These are phyloP conservation scores for Capronia epimyces DNA, from an alignment of 2,329 filamentous ascomycete genomes.

Conservation along the genomic window DNA sequence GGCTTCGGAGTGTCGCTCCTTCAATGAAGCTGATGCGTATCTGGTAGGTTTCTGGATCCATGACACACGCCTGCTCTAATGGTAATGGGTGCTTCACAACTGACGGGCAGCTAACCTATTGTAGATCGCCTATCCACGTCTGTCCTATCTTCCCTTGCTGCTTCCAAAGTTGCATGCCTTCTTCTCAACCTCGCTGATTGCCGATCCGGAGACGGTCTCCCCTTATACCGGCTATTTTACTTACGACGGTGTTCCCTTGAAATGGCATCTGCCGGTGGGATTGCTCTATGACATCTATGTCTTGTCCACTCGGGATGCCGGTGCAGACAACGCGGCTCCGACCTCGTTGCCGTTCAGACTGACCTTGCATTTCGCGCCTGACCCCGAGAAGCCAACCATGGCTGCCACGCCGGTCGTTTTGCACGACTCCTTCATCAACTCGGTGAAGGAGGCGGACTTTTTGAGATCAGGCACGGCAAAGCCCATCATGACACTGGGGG, in stretches of 20 bases:
- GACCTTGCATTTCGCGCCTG: slow-evolving; percentile 50
- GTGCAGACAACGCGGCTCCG: slow-evolving; percentile 45
- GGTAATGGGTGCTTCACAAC: background rate
- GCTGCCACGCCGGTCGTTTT: slow-evolving; percentile 58
- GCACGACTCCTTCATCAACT: slow-evolving; percentile 63
- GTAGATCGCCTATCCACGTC: slow-evolving; percentile 56
- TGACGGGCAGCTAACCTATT: background rate
- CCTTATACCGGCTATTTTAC: slow-evolving; percentile 58
- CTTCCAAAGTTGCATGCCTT: slow-evolving; percentile 59
- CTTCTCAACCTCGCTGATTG: slow-evolving; percentile 55
- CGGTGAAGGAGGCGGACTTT: slow-evolving; percentile 77
- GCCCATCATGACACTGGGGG: slow-evolving; percentile 82
- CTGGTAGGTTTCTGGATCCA: slow-evolving; percentile 40
- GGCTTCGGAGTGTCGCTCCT: slow-evolving; percentile 55
- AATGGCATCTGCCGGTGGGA: slow-evolving; percentile 67
- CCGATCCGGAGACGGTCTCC: slow-evolving; percentile 45
- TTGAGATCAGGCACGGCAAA: slow-evolving; percentile 82
- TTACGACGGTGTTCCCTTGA: slow-evolving; percentile 62
- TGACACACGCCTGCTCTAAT: background rate
- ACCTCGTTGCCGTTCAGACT: slow-evolving; percentile 56
- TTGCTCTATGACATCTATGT: slow-evolving; percentile 64
- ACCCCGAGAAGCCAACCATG: slow-evolving; percentile 47
- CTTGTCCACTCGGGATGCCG: slow-evolving; percentile 26
- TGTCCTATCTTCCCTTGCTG: slow-evolving; percentile 64
- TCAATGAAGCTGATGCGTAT: slow-evolving; percentile 56